These are phyloP conservation scores for Trichosporon asahii DNA, from an alignment of 1,284 basidiomycete genomes.

Conservation along the genomic window DNA sequence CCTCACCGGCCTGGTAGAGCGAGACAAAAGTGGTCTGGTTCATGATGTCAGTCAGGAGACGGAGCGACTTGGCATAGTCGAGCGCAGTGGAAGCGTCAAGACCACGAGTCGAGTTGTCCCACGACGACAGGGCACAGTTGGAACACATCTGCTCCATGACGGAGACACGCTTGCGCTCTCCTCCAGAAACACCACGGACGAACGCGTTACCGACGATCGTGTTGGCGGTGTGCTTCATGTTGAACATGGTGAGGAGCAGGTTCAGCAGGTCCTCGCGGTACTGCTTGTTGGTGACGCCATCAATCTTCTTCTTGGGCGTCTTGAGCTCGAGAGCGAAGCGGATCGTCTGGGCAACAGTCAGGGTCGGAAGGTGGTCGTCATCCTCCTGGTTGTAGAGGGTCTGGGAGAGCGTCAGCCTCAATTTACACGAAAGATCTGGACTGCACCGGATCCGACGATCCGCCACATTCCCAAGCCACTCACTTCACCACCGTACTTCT, in stretches of 20 bases:
- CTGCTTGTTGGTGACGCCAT: constrained; percentile 53
- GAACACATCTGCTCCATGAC: constrained; percentile 60
- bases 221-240: constrained; percentile 60
- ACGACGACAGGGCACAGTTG: constrained; percentile 51
- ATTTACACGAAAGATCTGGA: not conserved
- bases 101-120: constrained; percentile 55
- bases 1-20: constrained; percentile 62
- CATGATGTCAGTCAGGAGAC: constrained; percentile 58
- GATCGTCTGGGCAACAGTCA: constrained; percentile 61
- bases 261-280: constrained; percentile 58
- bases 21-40: constrained; percentile 54
- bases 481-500: constrained; percentile 56
- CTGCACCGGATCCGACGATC: not conserved
- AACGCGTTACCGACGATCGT: constrained; percentile 55
- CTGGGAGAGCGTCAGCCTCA: constrained; percentile 37
- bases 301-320: constrained; percentile 57
- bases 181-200: constrained; percentile 56
- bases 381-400: constrained; percentile 52
- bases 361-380: constrained; percentile 63
- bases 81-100: constrained; percentile 61
- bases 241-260: constrained; percentile 60
- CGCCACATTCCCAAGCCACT: not conserved
- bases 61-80: constrained; percentile 59
- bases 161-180: constrained; percentile 56
- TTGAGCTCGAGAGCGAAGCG: constrained; percentile 58